Base-by-base conservation (phyloP, 1,139 yeast genomes). In the Blastobotrys arbuscula region DNA sequence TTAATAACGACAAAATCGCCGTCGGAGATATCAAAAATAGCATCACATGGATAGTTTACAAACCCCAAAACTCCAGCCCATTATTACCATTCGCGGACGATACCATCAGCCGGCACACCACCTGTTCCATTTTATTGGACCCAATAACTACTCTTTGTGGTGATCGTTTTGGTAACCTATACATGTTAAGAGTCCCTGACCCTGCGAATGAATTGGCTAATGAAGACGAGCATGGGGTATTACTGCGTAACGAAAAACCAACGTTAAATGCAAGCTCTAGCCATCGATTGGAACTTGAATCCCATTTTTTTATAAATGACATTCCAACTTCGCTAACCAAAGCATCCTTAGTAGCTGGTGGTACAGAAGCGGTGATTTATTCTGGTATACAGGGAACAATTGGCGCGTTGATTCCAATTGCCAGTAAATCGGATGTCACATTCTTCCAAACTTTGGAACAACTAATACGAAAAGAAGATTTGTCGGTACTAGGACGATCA, bases 151-250 rank as follows among this genome's bases (percentile, higher is more conserved):
- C 85, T 0, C 70, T 85, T 36, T 88, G 85, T 0, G 96, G 96
- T n/a, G 98, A 92, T 62, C 83, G 82, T 59, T 89, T 84, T 67
- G 97, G 98, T 1, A 86, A 84, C 59, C 48, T 90, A 0, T 81
- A 83, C 66, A 76, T 86, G 1, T 66, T 86, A 36, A 69, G 96
- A 54, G 66, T 83, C 42, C 78, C 84, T 0, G 66, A 67, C 19
- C 66, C 70, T 2, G 67, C 72, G 0, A 73, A 80, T 0, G 64
- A 67, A 41, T 66, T 71, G 43, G 67, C 79, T 16, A 82, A 77
- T 51, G 76, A 72, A 42, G 83, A 79, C 50, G 70, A 73, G 61
- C 71, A 73, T 40, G 52, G 50, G 3, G 50, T 44, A 12, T 7
- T 43, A 15, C 15, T 50, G 30, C 42, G 51, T n/a, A 47, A 47